A percentile compares a stretch with the other conserved stretches of the same genome.
phyloP scores from a whole-genome alignment of 495 filamentous ascomycete species.

The Niebla homalea region DNA sequence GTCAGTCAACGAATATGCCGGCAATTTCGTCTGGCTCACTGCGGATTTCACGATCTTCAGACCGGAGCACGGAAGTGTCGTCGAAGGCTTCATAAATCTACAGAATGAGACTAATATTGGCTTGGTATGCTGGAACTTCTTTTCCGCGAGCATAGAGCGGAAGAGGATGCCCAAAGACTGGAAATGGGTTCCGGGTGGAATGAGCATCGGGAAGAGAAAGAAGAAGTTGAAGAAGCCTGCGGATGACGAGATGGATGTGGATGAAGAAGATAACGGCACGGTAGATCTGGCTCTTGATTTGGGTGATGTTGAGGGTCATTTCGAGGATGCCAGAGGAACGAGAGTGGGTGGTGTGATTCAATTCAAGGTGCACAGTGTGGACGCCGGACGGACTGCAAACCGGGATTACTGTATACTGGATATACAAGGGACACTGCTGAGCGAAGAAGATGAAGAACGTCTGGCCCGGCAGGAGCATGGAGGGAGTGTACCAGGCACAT shows the following conservation, averaged over 20 bases:
- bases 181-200: slow-evolving; percentile 39
- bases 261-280: slow-evolving; percentile 10
- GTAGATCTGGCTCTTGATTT: slow-evolving; percentile 26
- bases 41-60: slow-evolving; percentile 60
- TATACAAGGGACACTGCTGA: slow-evolving; percentile 57
- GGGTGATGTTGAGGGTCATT: slow-evolving; percentile 38
- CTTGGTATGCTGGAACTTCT: slow-evolving; percentile 58
- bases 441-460: slow-evolving; percentile 30
- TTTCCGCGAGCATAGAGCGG: slow-evolving; percentile 57
- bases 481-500: slow-evolving; percentile 4
- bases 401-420: slow-evolving; percentile 48
- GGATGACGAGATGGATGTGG: slow-evolving; percentile 9
- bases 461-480: neutral
- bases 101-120: slow-evolving; percentile 62
- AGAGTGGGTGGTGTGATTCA: slow-evolving; percentile 45
- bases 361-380: slow-evolving; percentile 52
- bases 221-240: slow-evolving; percentile 16
- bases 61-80: slow-evolving; percentile 40
- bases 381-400: slow-evolving; percentile 42
- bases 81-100: slow-evolving; percentile 58
- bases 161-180: slow-evolving; percentile 52
- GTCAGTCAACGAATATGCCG: slow-evolving; percentile 53
- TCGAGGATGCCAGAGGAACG: slow-evolving; percentile 47
- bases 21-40: slow-evolving; percentile 55
- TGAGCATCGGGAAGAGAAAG: slow-evolving; percentile 24